Conservation (phyloP, 192 early-diverging fungal species). For the Entomortierella chlamydospora region DNA sequence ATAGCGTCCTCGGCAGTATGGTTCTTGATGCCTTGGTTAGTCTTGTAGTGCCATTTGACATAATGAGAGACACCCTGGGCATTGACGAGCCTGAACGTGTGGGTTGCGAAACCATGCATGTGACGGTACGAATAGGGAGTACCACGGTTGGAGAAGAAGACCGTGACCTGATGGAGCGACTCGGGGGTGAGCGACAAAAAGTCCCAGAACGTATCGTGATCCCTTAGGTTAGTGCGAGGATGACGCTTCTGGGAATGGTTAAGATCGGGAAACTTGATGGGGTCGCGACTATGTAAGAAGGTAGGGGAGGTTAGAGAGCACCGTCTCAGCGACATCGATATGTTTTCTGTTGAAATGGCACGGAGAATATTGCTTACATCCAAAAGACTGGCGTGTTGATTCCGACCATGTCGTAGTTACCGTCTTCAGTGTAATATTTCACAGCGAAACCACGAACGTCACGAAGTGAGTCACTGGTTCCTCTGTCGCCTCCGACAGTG, state of each 20-base stretch:
- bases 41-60: conserved; percentile 91
- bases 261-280: conserved; percentile 86
- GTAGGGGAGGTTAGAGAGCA: background rate
- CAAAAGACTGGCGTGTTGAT: conserved; percentile 90
- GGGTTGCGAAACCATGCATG: conserved; percentile 87
- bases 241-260: conserved; percentile 89
- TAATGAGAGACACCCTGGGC: conserved; percentile 73
- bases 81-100: conserved; percentile 81
- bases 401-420: conserved; percentile 89
- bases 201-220: conserved; percentile 82
- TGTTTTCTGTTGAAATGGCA: background rate
- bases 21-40: conserved; percentile 84
- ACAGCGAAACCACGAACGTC: conserved; percentile 88
- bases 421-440: conserved; percentile 91
- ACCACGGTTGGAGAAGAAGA: conserved; percentile 87
- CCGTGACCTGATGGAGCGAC: conserved; percentile 82
- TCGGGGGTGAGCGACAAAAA: conserved; percentile 83
- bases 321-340: background rate
- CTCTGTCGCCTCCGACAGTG: conserved; percentile 82
- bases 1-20: conserved; percentile 70
- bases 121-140: conserved; percentile 82
- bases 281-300: conserved; percentile 68
- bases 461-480: conserved; percentile 79
- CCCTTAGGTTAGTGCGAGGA: conserved; percentile 77
- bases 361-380: conserved; percentile 50